These are phyloP conservation scores for Parafenestella ontariensis DNA, from an alignment of 2,329 filamentous ascomycete species.

Conservation along the genomic window DNA sequence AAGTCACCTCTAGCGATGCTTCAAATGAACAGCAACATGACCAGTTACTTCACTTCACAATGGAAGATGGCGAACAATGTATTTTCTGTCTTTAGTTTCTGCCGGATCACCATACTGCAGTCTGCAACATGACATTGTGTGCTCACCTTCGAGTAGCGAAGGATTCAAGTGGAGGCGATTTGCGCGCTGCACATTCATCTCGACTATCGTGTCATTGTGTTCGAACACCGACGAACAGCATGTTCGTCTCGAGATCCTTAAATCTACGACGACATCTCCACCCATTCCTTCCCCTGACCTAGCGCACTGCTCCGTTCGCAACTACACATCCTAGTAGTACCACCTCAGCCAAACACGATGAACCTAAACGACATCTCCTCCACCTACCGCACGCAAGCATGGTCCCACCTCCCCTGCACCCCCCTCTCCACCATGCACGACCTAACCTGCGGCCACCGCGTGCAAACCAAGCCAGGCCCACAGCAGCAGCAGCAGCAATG, in stretches of 20 bases:
- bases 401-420: neutral
- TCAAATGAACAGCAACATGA: too few relatives aligned
- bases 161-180: too few relatives aligned
- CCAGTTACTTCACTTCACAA: too few relatives aligned
- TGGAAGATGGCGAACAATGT: too few relatives aligned
- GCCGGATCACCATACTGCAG: too few relatives aligned
- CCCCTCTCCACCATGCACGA: neutral
- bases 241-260: neutral
- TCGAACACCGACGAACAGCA: neutral
- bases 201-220: neutral
- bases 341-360: neutral
- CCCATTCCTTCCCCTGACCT: neutral
- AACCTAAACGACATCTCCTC: neutral
- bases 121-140: too few relatives aligned
- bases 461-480: neutral
- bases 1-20: too few relatives aligned
- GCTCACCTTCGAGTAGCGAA: too few relatives aligned
- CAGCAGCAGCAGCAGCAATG: neutral
- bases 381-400: neutral
- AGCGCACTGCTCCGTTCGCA: neutral
- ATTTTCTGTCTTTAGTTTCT: too few relatives aligned
- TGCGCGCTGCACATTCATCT: too few relatives aligned
- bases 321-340: neutral
- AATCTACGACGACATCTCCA: too few relatives aligned
- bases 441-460: neutral